phyloP scores from a whole-genome alignment of 768 basidiomycete species.

The Kwoniella dendrophila region DNA sequence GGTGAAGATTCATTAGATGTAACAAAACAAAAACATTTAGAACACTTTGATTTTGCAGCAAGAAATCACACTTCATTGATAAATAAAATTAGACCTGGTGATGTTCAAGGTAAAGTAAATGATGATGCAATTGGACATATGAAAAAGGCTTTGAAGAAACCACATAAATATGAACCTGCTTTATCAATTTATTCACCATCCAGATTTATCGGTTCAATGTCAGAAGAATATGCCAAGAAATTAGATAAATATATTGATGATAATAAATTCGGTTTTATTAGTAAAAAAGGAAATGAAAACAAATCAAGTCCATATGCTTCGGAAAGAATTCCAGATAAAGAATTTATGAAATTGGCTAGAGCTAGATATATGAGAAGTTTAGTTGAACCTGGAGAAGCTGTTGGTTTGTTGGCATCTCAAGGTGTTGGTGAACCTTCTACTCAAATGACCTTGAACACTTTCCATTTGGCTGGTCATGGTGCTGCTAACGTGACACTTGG shows the following conservation, averaged over 20 bases:
- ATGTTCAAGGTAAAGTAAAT: constrained; percentile 61
- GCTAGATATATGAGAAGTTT: constrained; percentile 90
- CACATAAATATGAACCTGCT: constrained; percentile 70
- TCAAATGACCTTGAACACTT: constrained; percentile 99
- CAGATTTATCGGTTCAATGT: constrained; percentile 81
- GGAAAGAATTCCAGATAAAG: constrained; percentile 52
- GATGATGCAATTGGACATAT: constrained; percentile 73
- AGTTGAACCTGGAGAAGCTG: constrained; percentile 97
- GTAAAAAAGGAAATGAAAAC: constrained; percentile 50
- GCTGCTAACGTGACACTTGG: constrained; percentile 98
- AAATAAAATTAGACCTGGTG: constrained; percentile 67
- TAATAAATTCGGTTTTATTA: constrained; percentile 66
- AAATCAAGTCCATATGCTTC: constrained; percentile 53
- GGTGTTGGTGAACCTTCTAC: constrained; percentile 98
- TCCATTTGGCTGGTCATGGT: constrained; percentile 99
- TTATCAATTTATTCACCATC: constrained; percentile 77
- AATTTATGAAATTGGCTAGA: constrained; percentile 81
- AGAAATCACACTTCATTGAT: constrained; percentile 80
- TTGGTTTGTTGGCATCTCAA: constrained; percentile 93
- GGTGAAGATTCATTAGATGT: constrained; percentile 96
- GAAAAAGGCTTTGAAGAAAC: constrained; percentile 84
- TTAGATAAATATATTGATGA: constrained; percentile 75
- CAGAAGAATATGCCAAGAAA: constrained; percentile 82
- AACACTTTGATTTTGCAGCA: constrained; percentile 90
- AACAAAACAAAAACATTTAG: constrained; percentile 92